Conservation (phyloP, 371 early-diverging fungal species). For the Lichtheimia hyalospora region DNA sequence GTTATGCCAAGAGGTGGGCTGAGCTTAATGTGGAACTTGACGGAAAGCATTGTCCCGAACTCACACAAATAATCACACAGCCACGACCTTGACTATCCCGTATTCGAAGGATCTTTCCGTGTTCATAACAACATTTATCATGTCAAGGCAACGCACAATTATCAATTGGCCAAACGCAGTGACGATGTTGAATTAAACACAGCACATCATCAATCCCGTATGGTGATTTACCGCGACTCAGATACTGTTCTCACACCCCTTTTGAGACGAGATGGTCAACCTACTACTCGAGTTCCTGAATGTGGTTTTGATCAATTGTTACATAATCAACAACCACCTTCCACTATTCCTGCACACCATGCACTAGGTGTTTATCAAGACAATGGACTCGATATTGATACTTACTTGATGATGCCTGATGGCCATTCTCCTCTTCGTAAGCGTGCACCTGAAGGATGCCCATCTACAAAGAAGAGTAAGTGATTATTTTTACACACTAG, state of each 20-base stretch:
- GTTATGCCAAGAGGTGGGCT: too few species aligned
- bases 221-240: constrained; percentile 73
- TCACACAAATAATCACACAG: constrained; percentile 8
- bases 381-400: background rate
- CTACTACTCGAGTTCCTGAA: constrained; percentile 2
- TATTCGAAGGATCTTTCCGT: constrained; percentile 69
- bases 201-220: constrained; percentile 24
- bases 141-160: constrained; percentile 60
- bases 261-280: constrained; percentile 10
- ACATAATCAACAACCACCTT: background rate
- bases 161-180: constrained; percentile 56
- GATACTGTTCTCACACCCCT: constrained; percentile 39
- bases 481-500: background rate
- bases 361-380: constrained; percentile 5
- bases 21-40: background rate
- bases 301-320: constrained; percentile 37
- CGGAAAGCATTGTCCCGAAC: background rate
- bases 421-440: constrained; percentile 18
- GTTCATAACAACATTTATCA: constrained; percentile 60
- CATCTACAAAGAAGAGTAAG: constrained; percentile 43
- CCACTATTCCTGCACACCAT: constrained; percentile 1
- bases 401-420: background rate
- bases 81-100: constrained; percentile 35
- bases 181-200: constrained; percentile 54
- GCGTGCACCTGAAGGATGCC: constrained; percentile 41